Evolutionary conservation across 2,329 filamentous ascomycete species (phyloP).

Genomic region (Neoscytalidium dimidiatum): DNA sequence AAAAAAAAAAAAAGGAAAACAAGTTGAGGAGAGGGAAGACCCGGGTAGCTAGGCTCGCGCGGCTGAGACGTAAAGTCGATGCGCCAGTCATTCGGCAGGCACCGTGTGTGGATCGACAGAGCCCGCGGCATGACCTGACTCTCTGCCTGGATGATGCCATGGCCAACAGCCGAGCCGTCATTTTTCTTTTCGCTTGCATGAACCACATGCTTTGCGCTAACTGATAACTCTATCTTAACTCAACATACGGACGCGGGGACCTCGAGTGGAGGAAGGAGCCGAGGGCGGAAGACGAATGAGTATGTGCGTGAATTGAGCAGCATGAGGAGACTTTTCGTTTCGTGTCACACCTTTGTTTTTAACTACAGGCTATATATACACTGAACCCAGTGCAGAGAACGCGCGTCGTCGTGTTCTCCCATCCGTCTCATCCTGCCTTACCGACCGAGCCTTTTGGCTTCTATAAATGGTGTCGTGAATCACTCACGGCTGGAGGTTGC

Average conservation of each 20-base stretch:
- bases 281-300: background rate
- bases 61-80: too few species aligned
- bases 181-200: background rate
- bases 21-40: background rate
- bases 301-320: background rate
- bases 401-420: background rate
- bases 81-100: background rate
- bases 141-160: background rate
- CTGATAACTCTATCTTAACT: constrained; percentile 3
- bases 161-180: background rate
- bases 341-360: background rate
- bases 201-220: constrained; percentile 5
- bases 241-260: background rate
- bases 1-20: background rate
- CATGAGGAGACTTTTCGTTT: background rate
- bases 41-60: background rate
- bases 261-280: background rate
- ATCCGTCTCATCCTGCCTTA: background rate
- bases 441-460: background rate
- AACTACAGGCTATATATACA: background rate
- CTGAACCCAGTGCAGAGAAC: background rate
- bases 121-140: background rate
- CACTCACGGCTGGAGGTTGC: background rate
- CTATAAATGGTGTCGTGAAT: background rate
- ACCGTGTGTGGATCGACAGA: background rate